phyloP scores from a whole-genome alignment of 768 basidiomycete species.

The Suillus subluteus region DNA sequence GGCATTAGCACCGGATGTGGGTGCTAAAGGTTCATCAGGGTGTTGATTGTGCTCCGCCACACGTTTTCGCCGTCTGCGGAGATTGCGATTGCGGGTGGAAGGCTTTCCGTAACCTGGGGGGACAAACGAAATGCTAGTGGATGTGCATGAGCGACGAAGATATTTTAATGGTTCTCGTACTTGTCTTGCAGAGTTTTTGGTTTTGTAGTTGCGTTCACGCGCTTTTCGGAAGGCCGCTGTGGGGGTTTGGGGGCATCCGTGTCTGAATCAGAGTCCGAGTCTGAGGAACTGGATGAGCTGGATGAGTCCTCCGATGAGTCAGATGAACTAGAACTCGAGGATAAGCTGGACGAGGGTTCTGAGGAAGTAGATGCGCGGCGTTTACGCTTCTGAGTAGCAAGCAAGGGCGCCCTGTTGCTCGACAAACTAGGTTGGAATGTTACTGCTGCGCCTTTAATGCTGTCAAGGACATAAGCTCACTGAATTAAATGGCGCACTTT shows the following conservation, averaged over 20 bases:
- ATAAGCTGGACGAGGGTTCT: conserved; percentile 22
- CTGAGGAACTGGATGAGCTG: conserved; percentile 12
- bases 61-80: conserved; percentile 55
- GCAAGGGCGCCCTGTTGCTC: neutral
- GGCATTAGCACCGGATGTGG: conserved; percentile 46
- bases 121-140: conserved; percentile 31
- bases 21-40: conserved; percentile 26
- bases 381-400: conserved; percentile 29
- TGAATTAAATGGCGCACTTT: neutral
- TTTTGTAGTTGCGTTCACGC: conserved; percentile 9
- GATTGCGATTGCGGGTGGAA: conserved; percentile 58
- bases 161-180: conserved; percentile 7
- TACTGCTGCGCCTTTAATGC: neutral
- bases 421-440: neutral
- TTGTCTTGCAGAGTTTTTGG: conserved; percentile 1
- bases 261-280: conserved; percentile 23
- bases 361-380: conserved; percentile 21
- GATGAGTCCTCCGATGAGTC: conserved; percentile 29
- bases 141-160: neutral
- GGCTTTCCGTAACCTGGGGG: conserved; percentile 66
- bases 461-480: neutral
- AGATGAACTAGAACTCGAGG: conserved; percentile 18
- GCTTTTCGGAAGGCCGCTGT: conserved; percentile 16
- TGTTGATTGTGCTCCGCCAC: conserved; percentile 29
- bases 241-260: conserved; percentile 21